Evolutionary conservation across 805 yeast genomes (phyloP), one percentile per base, ranked within the genome.

Genomic region (Lachancea waltii): DNA sequence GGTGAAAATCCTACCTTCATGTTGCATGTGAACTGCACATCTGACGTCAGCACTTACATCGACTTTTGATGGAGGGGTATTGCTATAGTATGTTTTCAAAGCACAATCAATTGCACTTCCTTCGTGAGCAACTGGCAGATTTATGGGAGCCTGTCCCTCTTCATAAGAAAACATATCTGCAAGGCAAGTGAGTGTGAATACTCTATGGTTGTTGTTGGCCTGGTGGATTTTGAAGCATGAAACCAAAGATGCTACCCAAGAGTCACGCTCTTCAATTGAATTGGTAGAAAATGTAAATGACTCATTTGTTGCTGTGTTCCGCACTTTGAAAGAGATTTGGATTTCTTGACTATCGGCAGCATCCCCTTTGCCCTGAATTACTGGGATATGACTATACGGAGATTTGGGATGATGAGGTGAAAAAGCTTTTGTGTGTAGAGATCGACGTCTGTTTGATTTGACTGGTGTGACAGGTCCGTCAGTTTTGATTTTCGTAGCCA

Each of bases 161-260:
- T 76, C 81, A 55, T 79, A 82, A 2, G 78, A 80, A 59, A 84
- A 85, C 18, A 71, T 66, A 48, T 78, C 81, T 5, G 81, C 65
- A 5, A 85, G 51, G 5, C 74, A 67, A 24, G 64, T 60, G 27
- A 82, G 51, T 7, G 64, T 51, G 53, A 79, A 79, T 0, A 85
- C 81, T 41, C 74, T 81, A 1, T 68, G 54, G 21, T 59, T 67
- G 14, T 58, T 54, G 24, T 60, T 62, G 14, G 54, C 56, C 36
- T 62, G 63, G 25, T 64, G 63, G 36, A 64, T 67, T n/a, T 65
- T 49, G 30, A 71, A 68, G 10, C 81, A 78, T 8, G 60, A 62
- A 14, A 69, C 62, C 20, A 81, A 68, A 1, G 72, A 60, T 1
- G 64, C 55, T 2, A 75, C 58, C 94, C 94, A 85, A 3, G 62